These are phyloP conservation scores for Penicillium soppii DNA, from an alignment of 495 filamentous ascomycete genomes.

Conservation along the genomic window DNA sequence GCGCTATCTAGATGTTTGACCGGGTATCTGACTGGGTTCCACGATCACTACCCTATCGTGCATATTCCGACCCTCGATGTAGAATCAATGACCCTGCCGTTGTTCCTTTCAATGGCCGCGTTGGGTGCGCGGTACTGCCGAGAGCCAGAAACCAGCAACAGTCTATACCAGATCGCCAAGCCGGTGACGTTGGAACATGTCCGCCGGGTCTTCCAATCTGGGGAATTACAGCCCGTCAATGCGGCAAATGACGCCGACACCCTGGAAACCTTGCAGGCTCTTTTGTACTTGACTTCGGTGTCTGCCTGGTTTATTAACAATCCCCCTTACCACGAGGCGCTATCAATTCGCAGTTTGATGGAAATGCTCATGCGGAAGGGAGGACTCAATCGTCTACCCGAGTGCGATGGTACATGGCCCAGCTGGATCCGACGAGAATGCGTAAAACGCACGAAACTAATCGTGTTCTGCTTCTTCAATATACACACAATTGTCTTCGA, in stretches of 20 bases:
- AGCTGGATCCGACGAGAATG: constrained; percentile 52
- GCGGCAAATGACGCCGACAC: constrained; percentile 25
- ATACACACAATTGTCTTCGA: constrained; percentile 52
- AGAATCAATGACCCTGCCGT: constrained; percentile 53
- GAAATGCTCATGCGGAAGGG: constrained; percentile 34
- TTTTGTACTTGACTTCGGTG: constrained; percentile 34
- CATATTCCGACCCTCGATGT: constrained; percentile 63
- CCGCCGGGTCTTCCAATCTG: constrained; percentile 31
- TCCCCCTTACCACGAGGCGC: constrained; percentile 33
- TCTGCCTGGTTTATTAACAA: constrained; percentile 39
- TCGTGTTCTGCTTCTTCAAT: constrained; percentile 51
- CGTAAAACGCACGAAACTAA: constrained; percentile 46
- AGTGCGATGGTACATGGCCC: constrained; percentile 35
- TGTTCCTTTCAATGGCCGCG: constrained; percentile 62
- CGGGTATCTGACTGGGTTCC: constrained; percentile 65
- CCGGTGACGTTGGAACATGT: constrained; percentile 39
- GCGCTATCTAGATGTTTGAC: constrained; percentile 64
- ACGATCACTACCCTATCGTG: constrained; percentile 67
- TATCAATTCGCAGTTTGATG: constrained; percentile 36
- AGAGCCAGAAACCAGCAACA: constrained; percentile 41
- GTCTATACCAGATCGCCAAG: constrained; percentile 50
- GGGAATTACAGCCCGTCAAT: constrained; percentile 14
- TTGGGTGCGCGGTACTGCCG: constrained; percentile 64
- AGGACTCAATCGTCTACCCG: constrained; percentile 34
- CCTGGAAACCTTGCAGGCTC: constrained; percentile 32